Conservation (phyloP, 441 rosid genomes). For the Croton laevigatus region DNA sequence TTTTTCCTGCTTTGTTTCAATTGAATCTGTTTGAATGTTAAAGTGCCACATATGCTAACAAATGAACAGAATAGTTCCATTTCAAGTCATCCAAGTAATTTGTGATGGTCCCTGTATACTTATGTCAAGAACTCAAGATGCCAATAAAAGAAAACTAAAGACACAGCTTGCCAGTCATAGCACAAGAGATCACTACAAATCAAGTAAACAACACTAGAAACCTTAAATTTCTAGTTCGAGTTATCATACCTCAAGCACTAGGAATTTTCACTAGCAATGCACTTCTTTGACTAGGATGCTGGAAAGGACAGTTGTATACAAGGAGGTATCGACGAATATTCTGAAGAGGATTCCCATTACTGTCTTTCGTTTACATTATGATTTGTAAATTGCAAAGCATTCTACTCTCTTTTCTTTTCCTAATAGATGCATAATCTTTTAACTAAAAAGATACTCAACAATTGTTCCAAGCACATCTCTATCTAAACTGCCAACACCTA, state of each 20-base stretch:
- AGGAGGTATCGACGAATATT: constrained; percentile 3
- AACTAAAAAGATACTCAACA: neutral
- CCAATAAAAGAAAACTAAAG: too few relatives aligned
- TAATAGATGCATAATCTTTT: neutral
- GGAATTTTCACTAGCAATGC: constrained; percentile 8
- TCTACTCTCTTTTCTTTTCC: neutral
- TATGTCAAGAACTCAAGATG: neutral
- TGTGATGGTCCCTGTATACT: neutral
- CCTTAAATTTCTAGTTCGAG: neutral
- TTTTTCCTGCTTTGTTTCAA: constrained; percentile 13
- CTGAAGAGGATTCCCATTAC: neutral
- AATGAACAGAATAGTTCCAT: neutral
- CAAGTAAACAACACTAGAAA: neutral
- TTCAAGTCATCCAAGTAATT: neutral
- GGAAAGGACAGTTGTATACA: neutral
- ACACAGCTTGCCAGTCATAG: neutral
- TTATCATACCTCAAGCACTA: neutral
- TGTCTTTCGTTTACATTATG: neutral
- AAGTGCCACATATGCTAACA: neutral
- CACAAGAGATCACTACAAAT: neutral
- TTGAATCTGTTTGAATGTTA: constrained; percentile 16
- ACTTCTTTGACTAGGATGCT: neutral
- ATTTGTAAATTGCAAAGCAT: neutral
- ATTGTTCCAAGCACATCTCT: neutral
- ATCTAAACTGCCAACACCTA: neutral